Conservation (phyloP, 495 filamentous ascomycete genomes). For the Evansstolkia leycettana region DNA sequence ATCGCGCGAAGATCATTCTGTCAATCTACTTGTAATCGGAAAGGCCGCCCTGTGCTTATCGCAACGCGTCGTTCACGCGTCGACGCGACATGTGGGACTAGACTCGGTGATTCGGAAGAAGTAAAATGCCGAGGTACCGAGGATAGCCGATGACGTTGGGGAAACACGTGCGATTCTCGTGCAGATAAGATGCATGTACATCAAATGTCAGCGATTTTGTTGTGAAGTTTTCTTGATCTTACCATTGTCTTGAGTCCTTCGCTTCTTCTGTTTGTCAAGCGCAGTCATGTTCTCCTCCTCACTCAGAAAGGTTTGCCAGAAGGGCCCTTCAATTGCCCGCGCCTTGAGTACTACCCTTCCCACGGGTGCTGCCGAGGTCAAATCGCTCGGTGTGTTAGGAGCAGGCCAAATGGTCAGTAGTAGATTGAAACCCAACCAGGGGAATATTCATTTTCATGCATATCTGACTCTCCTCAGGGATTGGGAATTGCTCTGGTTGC, state of each 20-base stretch:
- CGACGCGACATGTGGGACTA: constrained; percentile 6
- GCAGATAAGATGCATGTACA: too few species aligned
- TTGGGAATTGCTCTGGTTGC: constrained; percentile 94
- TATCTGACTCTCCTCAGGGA: constrained; percentile 42
- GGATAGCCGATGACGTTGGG: constrained; percentile 33
- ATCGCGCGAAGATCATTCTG: too few species aligned
- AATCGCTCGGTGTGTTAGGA: constrained; percentile 82
- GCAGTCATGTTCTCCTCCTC: constrained; percentile 22
- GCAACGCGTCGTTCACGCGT: constrained; percentile 26
- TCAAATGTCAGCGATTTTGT: too few species aligned
- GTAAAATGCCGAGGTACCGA: constrained; percentile 20
- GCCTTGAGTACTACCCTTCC: constrained; percentile 32
- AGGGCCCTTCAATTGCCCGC: constrained; percentile 22
- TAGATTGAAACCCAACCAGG: not conserved
- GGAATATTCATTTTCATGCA: not conserved
- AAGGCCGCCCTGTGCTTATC: too few species aligned
- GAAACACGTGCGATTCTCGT: constrained; percentile 5
- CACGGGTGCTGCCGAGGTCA: constrained; percentile 58
- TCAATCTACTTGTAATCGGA: too few species aligned
- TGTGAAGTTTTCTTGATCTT: constrained; percentile 1
- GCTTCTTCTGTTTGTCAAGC: not conserved
- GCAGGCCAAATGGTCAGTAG: constrained; percentile 85
- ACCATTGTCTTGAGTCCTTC: constrained; percentile 3
- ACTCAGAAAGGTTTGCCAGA: constrained; percentile 17
- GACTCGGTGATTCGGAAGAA: constrained; percentile 13